Evolutionary conservation across 352 stramenopile species (phyloP), one percentile per base, ranked within the genome.

Genomic region (Phytophthora podocarpi): DNA sequence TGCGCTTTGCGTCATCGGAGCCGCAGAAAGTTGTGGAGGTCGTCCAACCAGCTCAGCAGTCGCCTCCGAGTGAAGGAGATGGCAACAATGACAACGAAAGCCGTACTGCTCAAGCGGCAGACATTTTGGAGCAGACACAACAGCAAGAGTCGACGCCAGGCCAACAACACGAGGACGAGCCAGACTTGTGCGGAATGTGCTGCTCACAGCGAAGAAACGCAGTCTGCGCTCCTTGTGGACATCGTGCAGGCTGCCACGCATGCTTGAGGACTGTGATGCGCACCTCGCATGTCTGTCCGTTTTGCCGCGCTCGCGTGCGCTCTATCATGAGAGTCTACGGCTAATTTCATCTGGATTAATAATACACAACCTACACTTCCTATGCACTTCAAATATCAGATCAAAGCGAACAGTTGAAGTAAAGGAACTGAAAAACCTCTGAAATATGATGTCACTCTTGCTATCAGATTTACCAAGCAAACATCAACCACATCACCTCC

Each of bases 301-400:
- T 80, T 16, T 87, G 79, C 57, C 75, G 79, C 16, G 31, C 69
- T 7, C 59, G 51, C 2, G 63, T 85, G n/a, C 40, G 52, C 24
- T 64, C 72, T n/a, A 66, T 89, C 54, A 72, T 87, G 48, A 59
- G 71, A 32, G 70, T 86, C 31, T 86, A 78, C 60, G 71, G 82
- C 15, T 87, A 61, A 21, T 28, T 35, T 36, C n/a, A n/a, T n/a
- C n/a, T n/a, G n/a, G n/a, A n/a, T n/a, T n/a, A n/a, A n/a, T n/a
- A n/a, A n/a, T n/a, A n/a, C n/a, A n/a, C n/a, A n/a, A n/a, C n/a
- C n/a, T n/a, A n/a, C n/a, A n/a, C n/a, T n/a, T n/a, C n/a, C n/a
- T n/a, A n/a, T n/a, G n/a, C n/a, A n/a, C n/a, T n/a, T n/a, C n/a
- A n/a, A n/a, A n/a, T n/a, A n/a, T n/a, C n/a, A n/a, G n/a, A n/a